Evolutionary conservation across 1,284 basidiomycete genomes (phyloP).

Genomic region (Sporisorium exsertum): DNA sequence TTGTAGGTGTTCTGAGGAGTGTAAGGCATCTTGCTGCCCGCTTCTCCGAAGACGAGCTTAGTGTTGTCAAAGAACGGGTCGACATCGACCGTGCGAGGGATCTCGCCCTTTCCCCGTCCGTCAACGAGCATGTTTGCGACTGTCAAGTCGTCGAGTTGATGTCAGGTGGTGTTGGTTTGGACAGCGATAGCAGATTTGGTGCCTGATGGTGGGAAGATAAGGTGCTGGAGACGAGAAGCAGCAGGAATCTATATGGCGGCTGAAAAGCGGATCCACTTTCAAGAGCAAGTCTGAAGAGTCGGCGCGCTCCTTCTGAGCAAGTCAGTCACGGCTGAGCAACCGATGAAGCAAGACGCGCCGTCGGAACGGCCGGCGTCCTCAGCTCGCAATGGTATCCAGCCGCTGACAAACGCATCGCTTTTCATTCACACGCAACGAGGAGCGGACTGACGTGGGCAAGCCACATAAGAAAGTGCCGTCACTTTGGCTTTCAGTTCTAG

Average conservation of each 20-base stretch:
- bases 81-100: constrained; percentile 33
- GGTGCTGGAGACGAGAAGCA: background rate
- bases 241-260: background rate
- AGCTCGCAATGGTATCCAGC: background rate
- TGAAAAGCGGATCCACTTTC: background rate
- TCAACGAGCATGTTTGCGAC: constrained; percentile 24
- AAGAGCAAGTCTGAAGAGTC: too few relatives aligned
- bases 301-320: background rate
- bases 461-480: background rate
- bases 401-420: constrained; percentile 14
- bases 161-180: too few relatives aligned
- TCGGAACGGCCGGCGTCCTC: constrained; percentile 1
- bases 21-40: constrained; percentile 46
- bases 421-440: constrained; percentile 12
- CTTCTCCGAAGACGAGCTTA: constrained; percentile 31
- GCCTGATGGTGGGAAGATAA: constrained; percentile 1
- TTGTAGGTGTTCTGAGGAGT: constrained; percentile 53
- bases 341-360: background rate
- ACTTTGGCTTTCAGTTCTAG: too few relatives aligned
- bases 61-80: constrained; percentile 56
- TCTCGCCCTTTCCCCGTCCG: constrained; percentile 11
- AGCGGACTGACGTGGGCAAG: background rate
- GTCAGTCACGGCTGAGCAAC: background rate
- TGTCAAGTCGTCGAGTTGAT: background rate
- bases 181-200: too few relatives aligned